Evolutionary conservation across 2,329 filamentous ascomycete species (phyloP).

Genomic region (Lasiodiplodia theobromae): DNA sequence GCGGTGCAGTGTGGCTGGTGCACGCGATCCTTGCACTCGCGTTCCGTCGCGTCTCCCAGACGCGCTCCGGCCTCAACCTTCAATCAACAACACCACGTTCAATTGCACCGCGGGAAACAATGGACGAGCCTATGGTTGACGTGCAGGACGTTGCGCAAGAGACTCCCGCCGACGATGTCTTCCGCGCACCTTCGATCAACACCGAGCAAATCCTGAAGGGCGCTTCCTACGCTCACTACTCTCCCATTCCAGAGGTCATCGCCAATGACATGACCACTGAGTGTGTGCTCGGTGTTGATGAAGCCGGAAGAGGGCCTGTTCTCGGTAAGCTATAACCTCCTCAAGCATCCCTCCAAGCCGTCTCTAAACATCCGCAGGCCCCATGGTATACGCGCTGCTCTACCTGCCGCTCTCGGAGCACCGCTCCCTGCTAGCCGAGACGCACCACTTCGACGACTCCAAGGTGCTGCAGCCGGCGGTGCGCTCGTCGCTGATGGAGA

Average conservation of each 20-base stretch:
- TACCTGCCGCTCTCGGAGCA: conserved; percentile 72
- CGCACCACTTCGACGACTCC: conserved; percentile 92
- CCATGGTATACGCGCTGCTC: conserved; percentile 74
- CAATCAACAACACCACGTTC: background rate
- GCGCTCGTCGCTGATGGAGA: conserved; percentile 74
- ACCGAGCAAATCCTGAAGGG: conserved; percentile 49
- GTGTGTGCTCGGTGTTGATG: conserved; percentile 88
- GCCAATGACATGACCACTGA: conserved; percentile 57
- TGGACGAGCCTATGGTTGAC: conserved; percentile 37
- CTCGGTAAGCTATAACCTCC: conserved; percentile 64
- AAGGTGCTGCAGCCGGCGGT: conserved; percentile 86
- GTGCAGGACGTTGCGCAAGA: conserved; percentile 45
- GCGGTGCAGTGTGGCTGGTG: conserved; percentile 9
- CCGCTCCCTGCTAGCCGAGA: conserved; percentile 75
- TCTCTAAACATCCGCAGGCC: conserved; percentile 49
- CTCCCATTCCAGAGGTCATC: conserved; percentile 51
- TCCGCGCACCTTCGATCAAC: conserved; percentile 57
- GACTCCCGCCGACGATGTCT: conserved; percentile 48
- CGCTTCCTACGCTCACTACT: conserved; percentile 57
- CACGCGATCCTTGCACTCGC: background rate
- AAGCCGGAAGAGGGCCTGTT: conserved; percentile 93
- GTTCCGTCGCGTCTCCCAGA: conserved; percentile 24
- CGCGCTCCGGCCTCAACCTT: conserved; percentile 5
- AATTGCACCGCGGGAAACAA: conserved; percentile 24
- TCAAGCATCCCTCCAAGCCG: background rate